Evolutionary conservation across 1,284 basidiomycete genomes (phyloP), one percentile per base, ranked within the genome.

Genomic region (Gomphus bonarii): DNA sequence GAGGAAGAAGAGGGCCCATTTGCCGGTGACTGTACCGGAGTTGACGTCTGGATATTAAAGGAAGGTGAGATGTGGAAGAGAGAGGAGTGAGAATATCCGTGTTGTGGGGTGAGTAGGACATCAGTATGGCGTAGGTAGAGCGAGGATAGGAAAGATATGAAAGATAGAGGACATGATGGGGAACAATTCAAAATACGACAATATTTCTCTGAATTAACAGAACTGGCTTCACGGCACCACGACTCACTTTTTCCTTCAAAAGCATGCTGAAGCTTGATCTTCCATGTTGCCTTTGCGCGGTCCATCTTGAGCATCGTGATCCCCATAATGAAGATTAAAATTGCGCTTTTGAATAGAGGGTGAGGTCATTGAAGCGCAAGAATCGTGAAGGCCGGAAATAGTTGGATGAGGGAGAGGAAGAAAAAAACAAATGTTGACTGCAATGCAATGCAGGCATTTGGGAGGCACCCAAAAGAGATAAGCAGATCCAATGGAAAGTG

Each of bases 1-100:
- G 7, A 97, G 76, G 54, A 94, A 66, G 75, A 97, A 92, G 42
- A 97, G 77, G 0, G 85, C 81, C 84, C 89, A 97, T 74, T 84
- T 88, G 14, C 88, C 82, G 3, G 81, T 75, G 60, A 65, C 74
- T 8, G 76, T 71, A 10, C 69, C 59, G 1, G 71, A 66, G 53
- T 79, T 77, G 56, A 73, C 72, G 4, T 67, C 75, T 73, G 63
- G 50, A 25, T 9, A 36, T 16, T 46, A 47, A n/a, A n/a, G n/a
- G n/a, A n/a, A n/a, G n/a, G n/a, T n/a, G n/a, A n/a, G n/a, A n/a
- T n/a, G n/a, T n/a, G n/a, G n/a, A n/a, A n/a, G n/a, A n/a, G 28
- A 22, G 44, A n/a, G 1, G 44, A 46, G 4, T 40, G 14, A 14
- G 38, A 18, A 40, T n/a, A n/a, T n/a, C n/a, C n/a, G n/a, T n/a